Evolutionary conservation across 148 eudicot genomes (phyloP).

Genomic region (Camellia granthamiana): DNA sequence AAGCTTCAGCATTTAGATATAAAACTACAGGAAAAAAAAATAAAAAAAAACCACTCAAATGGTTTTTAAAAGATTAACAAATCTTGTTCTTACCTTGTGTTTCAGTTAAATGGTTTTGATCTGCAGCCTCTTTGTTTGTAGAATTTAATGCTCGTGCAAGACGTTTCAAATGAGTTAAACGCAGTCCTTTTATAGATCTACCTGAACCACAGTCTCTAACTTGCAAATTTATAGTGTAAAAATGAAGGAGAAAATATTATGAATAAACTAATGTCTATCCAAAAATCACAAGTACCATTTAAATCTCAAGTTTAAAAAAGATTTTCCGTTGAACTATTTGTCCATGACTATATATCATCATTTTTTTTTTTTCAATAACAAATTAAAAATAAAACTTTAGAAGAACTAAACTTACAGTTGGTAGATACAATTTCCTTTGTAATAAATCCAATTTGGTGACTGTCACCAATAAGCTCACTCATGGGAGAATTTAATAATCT

Average conservation of each 20-base stretch:
- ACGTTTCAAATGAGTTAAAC: conserved; percentile 40
- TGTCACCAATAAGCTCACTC: background rate
- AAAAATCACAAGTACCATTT: background rate
- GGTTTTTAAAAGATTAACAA: background rate
- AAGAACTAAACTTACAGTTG: conserved; percentile 23
- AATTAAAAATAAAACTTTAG: background rate
- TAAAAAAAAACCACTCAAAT: background rate
- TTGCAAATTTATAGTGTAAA: background rate
- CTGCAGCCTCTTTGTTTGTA: background rate
- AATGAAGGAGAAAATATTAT: background rate
- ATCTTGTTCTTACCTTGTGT: background rate
- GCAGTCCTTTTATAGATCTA: conserved; percentile 23
- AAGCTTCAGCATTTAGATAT: background rate
- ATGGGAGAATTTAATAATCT: conserved; percentile 19
- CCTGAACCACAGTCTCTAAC: conserved; percentile 24
- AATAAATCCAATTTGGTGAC: conserved; percentile 7
- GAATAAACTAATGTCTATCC: background rate
- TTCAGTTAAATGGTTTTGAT: conserved; percentile 6
- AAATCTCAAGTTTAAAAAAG: background rate
- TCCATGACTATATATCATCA: background rate
- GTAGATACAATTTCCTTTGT: conserved; percentile 1
- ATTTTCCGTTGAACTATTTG: background rate
- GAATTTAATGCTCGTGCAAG: conserved; percentile 41
- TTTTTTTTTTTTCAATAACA: background rate
- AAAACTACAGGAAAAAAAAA: background rate